Evolutionary conservation across 1,284 basidiomycete genomes (phyloP).

Genomic region (Ustilago cynodontis): DNA sequence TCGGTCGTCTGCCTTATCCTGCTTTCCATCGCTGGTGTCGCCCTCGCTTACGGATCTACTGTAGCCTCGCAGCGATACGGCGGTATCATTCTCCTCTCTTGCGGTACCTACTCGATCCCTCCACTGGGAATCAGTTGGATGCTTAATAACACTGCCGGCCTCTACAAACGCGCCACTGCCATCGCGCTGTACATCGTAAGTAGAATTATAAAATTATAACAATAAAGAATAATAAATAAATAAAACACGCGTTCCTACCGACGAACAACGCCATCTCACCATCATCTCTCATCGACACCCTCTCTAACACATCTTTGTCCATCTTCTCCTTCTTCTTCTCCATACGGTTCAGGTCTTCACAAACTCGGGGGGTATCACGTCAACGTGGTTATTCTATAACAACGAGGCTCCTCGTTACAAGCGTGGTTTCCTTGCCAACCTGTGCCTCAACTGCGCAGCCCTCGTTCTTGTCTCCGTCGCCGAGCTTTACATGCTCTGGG

Average conservation of each 20-base stretch:
- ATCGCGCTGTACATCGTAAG: conserved; percentile 54
- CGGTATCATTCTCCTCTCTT: conserved; percentile 56
- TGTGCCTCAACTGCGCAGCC: conserved; percentile 45
- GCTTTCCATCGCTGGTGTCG: conserved; percentile 53
- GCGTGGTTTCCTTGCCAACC: conserved; percentile 57
- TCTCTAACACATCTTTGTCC: too few species aligned
- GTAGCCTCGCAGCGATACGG: conserved; percentile 51
- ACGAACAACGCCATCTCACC: too few species aligned
- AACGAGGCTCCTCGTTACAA: conserved; percentile 47
- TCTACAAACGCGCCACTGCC: conserved; percentile 61
- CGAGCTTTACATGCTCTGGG: conserved; percentile 56
- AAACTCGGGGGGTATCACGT: conserved; percentile 58
- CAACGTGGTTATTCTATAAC: conserved; percentile 57
- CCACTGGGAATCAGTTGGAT: conserved; percentile 54
- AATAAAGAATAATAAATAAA: too few species aligned
- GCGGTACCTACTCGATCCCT: conserved; percentile 53
- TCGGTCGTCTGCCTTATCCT: conserved; percentile 42
- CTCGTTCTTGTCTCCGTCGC: conserved; percentile 42
- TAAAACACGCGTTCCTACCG: too few species aligned
- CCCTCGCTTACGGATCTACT: conserved; percentile 48
- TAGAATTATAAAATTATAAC: too few species aligned
- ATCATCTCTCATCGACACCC: too few species aligned
- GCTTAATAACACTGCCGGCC: conserved; percentile 52
- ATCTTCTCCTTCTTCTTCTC: too few species aligned
- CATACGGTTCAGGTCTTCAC: conserved; percentile 31